A percentile compares a stretch with the other conserved stretches of the same genome.
Conservation (phyloP, 2,329 filamentous ascomycete species). For the Colletotrichum tanaceti region DNA sequence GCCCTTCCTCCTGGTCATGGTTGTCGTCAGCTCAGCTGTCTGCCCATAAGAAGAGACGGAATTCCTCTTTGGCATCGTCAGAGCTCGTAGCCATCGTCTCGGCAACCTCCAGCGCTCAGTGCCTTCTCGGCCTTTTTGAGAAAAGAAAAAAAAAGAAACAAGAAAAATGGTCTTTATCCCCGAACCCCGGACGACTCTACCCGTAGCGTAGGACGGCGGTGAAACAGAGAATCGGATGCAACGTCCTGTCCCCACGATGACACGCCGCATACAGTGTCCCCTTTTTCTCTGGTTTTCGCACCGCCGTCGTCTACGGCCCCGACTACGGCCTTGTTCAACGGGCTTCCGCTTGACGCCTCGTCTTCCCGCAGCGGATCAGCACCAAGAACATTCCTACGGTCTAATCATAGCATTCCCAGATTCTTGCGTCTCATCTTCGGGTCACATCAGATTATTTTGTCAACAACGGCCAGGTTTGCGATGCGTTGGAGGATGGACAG, state of each 20-base stretch:
- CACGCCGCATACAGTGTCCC: slow-evolving; percentile 71
- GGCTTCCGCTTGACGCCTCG: slow-evolving; percentile 76
- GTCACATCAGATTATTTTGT: slow-evolving; percentile 76
- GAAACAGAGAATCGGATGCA: slow-evolving; percentile 62
- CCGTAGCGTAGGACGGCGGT: slow-evolving; percentile 61
- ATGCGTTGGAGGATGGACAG: slow-evolving; percentile 53
- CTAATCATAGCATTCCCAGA: slow-evolving; percentile 73
- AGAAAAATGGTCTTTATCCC: slow-evolving; percentile 58
- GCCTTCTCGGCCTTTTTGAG: slow-evolving; percentile 57
- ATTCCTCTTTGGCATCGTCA: slow-evolving; percentile 62
- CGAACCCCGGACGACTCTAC: slow-evolving; percentile 61
- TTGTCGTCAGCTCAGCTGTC: no score
- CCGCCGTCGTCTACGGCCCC: slow-evolving; percentile 70
- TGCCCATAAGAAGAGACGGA: no score
- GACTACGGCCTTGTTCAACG: slow-evolving; percentile 76
- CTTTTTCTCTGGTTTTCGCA: slow-evolving; percentile 75
- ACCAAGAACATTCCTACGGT: slow-evolving; percentile 70
- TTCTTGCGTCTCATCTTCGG: slow-evolving; percentile 72
- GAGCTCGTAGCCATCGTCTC: slow-evolving; percentile 60
- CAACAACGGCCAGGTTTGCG: slow-evolving; percentile 66
- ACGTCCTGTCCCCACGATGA: slow-evolving; percentile 64
- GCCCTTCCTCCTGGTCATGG: no score
- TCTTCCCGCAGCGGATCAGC: slow-evolving; percentile 65
- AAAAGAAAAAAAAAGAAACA: no score
- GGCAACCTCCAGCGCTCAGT: slow-evolving; percentile 53